Base-by-base conservation (phyloP, 2,329 filamentous ascomycete species). In the Clonostachys rosea region DNA sequence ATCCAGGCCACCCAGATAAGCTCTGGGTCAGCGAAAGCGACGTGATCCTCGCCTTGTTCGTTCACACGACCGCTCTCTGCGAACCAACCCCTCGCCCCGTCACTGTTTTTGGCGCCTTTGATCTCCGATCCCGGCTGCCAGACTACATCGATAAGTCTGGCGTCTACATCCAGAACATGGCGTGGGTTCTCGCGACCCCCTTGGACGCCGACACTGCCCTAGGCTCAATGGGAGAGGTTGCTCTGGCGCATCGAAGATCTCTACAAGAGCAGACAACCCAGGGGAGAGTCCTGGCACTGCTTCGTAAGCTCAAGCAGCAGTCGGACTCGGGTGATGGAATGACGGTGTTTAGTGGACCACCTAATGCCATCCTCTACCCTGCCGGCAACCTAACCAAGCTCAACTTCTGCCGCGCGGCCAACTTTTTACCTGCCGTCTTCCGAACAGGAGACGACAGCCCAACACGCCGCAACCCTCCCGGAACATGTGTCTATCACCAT, bases 81-180 rank as follows among this genome's bases (percentile, higher is more conserved):
- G 11, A 12, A 10, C 24, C 42, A 20, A 33, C 4, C 11, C 20
- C 24, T 9, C 20, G 42, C 12, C 42, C 42, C 42, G n/a, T 43
- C 16, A 43, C 13, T 33, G 14, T 34, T 6, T 33, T 43, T 11
- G 13, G 16, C 9, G 10, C 16, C 20, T 24, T 14, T 14, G 42
- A 43, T 17, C 7, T 24, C 13, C 24, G 42, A n/a, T 6, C 5
- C 16, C 16, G 42, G 5, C 20, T 43, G 11, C 16, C 16, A 20
- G 42, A 12, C 42, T 24, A 24, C 16, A 17, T 12, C 42, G 8
- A 12, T 5, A 14, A 43, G 24, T 8, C 8, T 12, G 90, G 90
- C 60, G 90, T 95, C 75, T 95, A 94, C 71, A 83, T 95, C 47
- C 87, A 81, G 1, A 76, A 43, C 42, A 24, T 43, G 16, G 42